Conservation (phyloP, 768 basidiomycete species). For the Exidia glandulosa region DNA sequence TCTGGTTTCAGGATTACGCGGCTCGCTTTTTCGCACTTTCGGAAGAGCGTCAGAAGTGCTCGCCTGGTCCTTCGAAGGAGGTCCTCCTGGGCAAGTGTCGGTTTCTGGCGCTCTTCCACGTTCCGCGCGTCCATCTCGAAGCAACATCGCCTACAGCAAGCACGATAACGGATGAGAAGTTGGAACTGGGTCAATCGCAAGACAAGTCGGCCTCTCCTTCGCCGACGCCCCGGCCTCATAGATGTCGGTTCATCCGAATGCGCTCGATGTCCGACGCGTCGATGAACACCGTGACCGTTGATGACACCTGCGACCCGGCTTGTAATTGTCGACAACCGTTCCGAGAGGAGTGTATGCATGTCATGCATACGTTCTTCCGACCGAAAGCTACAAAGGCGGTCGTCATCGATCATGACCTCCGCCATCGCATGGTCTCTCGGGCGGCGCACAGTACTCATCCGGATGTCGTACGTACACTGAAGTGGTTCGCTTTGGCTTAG, state of each 20-base stretch:
- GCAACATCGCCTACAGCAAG: too few relatives aligned
- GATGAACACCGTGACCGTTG: not conserved
- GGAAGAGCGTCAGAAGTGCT: slow-evolving; percentile 7
- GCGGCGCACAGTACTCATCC: slow-evolving; percentile 24
- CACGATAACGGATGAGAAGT: too few relatives aligned
- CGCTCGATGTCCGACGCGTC: not conserved
- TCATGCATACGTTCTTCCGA: slow-evolving; percentile 15
- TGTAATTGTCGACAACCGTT: slow-evolving; percentile 11
- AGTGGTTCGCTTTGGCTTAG: not conserved
- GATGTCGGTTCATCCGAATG: not conserved
- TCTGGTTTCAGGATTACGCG: slow-evolving; percentile 31
- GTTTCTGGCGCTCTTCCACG: not conserved
- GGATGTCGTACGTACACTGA: slow-evolving; percentile 19
- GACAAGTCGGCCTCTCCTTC: too few relatives aligned
- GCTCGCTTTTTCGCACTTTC: slow-evolving; percentile 22
- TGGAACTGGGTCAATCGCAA: too few relatives aligned
- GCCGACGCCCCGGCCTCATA: too few relatives aligned
- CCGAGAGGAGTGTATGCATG: slow-evolving; percentile 16
- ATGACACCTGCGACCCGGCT: not conserved
- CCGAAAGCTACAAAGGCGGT: slow-evolving; percentile 13
- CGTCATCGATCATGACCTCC: slow-evolving; percentile 13
- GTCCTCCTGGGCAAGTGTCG: not conserved
- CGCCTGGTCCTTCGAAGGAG: slow-evolving; percentile 2
- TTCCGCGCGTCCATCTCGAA: too few relatives aligned
- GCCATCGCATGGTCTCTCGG: slow-evolving; percentile 19